These are phyloP conservation scores for Croton laevigatus DNA, from an alignment of 441 rosid genomes.

Conservation along the genomic window DNA sequence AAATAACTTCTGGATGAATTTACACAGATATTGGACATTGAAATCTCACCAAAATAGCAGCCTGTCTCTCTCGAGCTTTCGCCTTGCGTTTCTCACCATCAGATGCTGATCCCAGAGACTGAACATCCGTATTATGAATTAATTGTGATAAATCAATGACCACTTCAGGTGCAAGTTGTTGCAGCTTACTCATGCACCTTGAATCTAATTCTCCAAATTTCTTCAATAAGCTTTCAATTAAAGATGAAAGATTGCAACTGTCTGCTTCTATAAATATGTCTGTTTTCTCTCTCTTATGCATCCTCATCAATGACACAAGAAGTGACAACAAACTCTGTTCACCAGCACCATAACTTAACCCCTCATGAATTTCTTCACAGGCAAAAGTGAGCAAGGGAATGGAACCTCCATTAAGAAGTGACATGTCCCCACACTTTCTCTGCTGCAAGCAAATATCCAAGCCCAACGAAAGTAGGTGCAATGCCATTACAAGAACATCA, in stretches of 20 bases:
- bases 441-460: constrained; percentile 69
- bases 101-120: constrained; percentile 39
- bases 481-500: constrained; percentile 63
- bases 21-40: not conserved
- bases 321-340: constrained; percentile 76
- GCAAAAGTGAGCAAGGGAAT: constrained; percentile 57
- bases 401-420: constrained; percentile 34
- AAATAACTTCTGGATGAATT: constrained; percentile 2
- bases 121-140: constrained; percentile 30
- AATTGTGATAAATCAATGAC: constrained; percentile 45
- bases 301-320: constrained; percentile 77
- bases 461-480: constrained; percentile 82
- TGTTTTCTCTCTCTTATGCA: constrained; percentile 50
- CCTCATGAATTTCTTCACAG: constrained; percentile 58
- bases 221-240: constrained; percentile 71
- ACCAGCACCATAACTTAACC: constrained; percentile 46
- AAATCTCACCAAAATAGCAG: constrained; percentile 80
- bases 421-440: constrained; percentile 36
- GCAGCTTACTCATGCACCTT: constrained; percentile 59
- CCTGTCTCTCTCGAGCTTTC: constrained; percentile 92
- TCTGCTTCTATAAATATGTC: constrained; percentile 57
- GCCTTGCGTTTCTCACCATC: constrained; percentile 83
- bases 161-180: constrained; percentile 77
- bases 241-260: constrained; percentile 61
- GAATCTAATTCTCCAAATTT: constrained; percentile 75